phyloP scores from a whole-genome alignment of 176 grass and related monocot genomes.

The Themeda triandra region DNA sequence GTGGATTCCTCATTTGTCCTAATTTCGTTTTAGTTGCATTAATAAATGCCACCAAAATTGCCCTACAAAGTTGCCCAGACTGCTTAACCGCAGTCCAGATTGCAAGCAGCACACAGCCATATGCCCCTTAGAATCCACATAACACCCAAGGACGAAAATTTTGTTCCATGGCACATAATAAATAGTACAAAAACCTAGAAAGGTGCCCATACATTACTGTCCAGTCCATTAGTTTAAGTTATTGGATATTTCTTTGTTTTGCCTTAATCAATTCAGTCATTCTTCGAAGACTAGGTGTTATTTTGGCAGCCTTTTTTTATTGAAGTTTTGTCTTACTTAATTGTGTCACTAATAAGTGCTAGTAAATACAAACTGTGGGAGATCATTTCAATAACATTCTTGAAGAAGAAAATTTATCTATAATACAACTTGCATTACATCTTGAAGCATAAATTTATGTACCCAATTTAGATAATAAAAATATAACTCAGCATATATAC shows the following conservation, averaged over 20 bases:
- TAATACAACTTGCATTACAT: neutral
- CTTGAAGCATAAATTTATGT: neutral
- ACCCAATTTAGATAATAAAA: neutral
- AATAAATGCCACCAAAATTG: neutral
- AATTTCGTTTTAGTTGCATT: neutral
- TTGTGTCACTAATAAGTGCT: neutral
- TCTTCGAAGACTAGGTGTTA: neutral
- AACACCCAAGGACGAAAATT: neutral
- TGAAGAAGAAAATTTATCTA: neutral
- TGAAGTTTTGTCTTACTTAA: neutral
- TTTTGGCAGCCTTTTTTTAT: neutral
- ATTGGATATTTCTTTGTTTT: neutral
- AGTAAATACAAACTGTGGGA: neutral
- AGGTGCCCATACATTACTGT: neutral
- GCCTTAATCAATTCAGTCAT: neutral
- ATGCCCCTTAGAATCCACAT: neutral
- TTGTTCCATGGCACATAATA: neutral
- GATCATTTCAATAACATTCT: neutral
- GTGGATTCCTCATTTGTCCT: neutral
- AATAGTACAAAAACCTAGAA: neutral
- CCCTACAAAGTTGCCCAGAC: neutral
- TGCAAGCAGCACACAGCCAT: neutral
- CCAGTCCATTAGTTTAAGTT: neutral
- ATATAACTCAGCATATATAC: neutral
- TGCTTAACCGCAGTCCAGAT: neutral